Base-by-base conservation (phyloP, 1,139 yeast species). In the Kodamaea suecica region DNA sequence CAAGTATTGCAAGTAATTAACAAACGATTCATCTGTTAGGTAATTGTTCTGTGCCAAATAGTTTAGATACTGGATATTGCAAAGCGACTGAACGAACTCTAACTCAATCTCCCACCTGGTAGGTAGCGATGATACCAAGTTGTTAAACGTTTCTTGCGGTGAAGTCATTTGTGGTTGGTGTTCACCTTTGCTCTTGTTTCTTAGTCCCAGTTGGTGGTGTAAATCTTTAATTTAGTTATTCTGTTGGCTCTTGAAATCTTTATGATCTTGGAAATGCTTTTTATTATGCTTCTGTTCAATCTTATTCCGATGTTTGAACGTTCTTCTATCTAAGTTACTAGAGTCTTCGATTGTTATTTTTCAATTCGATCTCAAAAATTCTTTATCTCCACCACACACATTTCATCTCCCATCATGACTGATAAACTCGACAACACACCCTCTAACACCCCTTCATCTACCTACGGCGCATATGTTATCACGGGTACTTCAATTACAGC, bases 61-160 rank as follows among this genome's bases (percentile, higher is more conserved):
- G 49, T 80, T 78, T 39, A 85, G 64, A 48, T 85, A 84, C 55
- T 79, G 88, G 29, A 86, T 80, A 53, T 84, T 85, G 13, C 90
- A 78, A 33, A 84, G 66, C n/a, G 90, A 78, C 57, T 84, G 95
- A 5, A 84, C 86, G 56, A 84, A 85, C 63, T 84, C 95, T 23
- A 84, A 68, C 50, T 84, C 95, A 23, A 84, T 77, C 49, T 84
- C 95, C 85, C 90, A 84, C 45, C 94, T 58, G 8, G 84, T 75
- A 10, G 94, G 92, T 17, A 81, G 43, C 16, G 42, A 35, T 12
- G 28, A 12, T 5, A 25, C 28, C 20, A 39, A 29, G 11, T 29
- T 33, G 28, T 35, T 31, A 30, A 31, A 34, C 15, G 37, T 30
- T 19, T 23, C 27, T 13, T 28, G 27, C 8, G 25, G 23, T 11